Conservation (phyloP, 73 alveolate species). For the Paramecium octaurelia region DNA sequence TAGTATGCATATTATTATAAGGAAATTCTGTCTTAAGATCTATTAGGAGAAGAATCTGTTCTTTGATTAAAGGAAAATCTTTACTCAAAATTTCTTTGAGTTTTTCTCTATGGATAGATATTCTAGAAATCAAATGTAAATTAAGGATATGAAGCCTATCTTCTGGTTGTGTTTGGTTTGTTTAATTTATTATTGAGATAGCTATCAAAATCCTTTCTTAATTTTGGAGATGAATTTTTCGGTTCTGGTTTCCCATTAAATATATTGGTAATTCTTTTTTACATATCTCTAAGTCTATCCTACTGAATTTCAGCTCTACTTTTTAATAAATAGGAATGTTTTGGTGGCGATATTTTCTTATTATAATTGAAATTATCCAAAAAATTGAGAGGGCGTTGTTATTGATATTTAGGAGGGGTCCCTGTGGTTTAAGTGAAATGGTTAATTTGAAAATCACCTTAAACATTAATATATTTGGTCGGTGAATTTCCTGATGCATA, state of each 20-base stretch:
- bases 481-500: slow-evolving; percentile 14
- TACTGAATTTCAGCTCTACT: background rate
- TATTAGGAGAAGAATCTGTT: background rate
- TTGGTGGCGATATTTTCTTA: background rate
- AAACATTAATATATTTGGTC: background rate
- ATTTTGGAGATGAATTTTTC: background rate
- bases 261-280: background rate
- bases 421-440: background rate
- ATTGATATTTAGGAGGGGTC: background rate
- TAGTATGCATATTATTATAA: background rate
- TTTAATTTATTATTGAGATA: background rate
- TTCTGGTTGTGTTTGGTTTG: background rate
- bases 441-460: slow-evolving; percentile 15
- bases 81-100: background rate
- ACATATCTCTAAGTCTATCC: background rate
- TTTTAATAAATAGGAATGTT: background rate
- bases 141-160: background rate
- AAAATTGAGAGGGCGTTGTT: background rate
- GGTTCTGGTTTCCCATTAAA: background rate
- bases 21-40: slow-evolving; percentile 11
- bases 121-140: background rate
- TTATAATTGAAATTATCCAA: background rate
- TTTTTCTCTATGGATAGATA: background rate
- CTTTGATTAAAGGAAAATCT: background rate
- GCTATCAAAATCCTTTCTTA: background rate